A percentile compares a stretch with the other conserved stretches of the same genome.
Evolutionary conservation across 495 filamentous ascomycete genomes (phyloP).

Genomic region (Hypoxylon trugodes): DNA sequence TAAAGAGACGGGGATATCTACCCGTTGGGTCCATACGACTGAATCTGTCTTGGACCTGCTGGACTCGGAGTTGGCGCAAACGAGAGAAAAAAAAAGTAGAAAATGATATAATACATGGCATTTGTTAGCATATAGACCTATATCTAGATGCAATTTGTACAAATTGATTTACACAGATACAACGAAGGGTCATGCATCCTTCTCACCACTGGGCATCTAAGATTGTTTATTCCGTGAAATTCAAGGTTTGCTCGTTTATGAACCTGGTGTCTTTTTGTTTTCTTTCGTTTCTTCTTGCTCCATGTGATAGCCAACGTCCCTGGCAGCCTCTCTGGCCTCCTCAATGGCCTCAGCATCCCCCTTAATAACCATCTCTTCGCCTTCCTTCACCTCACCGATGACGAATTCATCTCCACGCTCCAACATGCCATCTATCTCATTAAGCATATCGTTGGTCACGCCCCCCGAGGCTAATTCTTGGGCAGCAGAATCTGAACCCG

Average conservation of each 20-base stretch:
- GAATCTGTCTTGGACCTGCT: not conserved
- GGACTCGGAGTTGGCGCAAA: constrained; percentile 13
- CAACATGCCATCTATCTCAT: constrained; percentile 52
- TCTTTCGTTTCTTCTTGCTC: not conserved
- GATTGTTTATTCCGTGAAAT: not conserved
- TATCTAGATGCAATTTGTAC: constrained; percentile 20
- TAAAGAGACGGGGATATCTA: constrained; percentile 28
- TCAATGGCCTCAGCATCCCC: constrained; percentile 33
- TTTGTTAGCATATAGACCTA: constrained; percentile 23
- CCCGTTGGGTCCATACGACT: not conserved
- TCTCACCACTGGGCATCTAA: not conserved
- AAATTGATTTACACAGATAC: constrained; percentile 33
- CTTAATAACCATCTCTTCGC: constrained; percentile 34
- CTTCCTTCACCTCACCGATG: constrained; percentile 48
- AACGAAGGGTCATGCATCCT: constrained; percentile 12
- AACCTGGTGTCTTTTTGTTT: constrained; percentile 2
- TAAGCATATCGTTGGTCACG: constrained; percentile 39
- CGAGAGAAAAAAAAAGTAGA: constrained; percentile 6
- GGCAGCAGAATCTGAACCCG: constrained; percentile 29
- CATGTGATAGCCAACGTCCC: constrained; percentile 21
- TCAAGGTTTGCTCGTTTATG: not conserved
- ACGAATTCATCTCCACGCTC: constrained; percentile 50
- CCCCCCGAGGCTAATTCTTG: constrained; percentile 52
- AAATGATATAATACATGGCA: constrained; percentile 19
- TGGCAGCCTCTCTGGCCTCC: constrained; percentile 27